Evolutionary conservation across 1,284 basidiomycete genomes (phyloP).

Genomic region (Hymenochaete sp.): DNA sequence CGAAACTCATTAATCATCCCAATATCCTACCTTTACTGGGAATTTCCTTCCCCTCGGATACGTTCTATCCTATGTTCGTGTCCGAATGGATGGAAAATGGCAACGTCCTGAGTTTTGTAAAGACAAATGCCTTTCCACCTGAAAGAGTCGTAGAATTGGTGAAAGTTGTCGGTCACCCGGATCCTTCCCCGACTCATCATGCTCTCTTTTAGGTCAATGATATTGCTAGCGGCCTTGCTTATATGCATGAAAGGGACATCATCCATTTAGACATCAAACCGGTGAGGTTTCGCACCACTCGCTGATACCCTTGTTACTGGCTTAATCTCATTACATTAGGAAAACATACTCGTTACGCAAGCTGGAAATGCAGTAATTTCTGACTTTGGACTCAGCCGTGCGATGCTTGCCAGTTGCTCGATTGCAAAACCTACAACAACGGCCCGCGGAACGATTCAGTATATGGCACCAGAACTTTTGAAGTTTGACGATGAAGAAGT

Average conservation of each 20-base stretch:
- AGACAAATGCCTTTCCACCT: neutral
- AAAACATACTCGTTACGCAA: constrained; percentile 28
- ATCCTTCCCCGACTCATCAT: neutral
- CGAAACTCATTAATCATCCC: constrained; percentile 5
- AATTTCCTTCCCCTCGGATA: neutral
- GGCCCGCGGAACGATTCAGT: neutral
- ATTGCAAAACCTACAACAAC: neutral
- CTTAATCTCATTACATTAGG: constrained; percentile 12
- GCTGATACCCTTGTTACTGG: neutral
- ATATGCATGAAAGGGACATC: constrained; percentile 1
- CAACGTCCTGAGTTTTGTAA: neutral
- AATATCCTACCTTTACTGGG: constrained; percentile 7
- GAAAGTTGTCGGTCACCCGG: neutral
- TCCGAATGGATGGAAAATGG: constrained; percentile 12
- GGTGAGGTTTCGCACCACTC: neutral
- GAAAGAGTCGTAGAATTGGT: neutral
- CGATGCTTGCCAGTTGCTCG: neutral
- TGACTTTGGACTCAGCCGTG: constrained; percentile 9
- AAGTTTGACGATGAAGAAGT: neutral
- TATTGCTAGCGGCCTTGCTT: constrained; percentile 3
- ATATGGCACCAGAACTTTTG: constrained; percentile 7
- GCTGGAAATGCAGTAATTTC: constrained; percentile 25
- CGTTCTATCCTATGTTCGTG: constrained; percentile 5
- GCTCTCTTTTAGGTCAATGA: neutral
- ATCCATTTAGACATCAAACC: constrained; percentile 12